Conservation (phyloP, 495 filamentous ascomycete species). For the Podospora didyma region DNA sequence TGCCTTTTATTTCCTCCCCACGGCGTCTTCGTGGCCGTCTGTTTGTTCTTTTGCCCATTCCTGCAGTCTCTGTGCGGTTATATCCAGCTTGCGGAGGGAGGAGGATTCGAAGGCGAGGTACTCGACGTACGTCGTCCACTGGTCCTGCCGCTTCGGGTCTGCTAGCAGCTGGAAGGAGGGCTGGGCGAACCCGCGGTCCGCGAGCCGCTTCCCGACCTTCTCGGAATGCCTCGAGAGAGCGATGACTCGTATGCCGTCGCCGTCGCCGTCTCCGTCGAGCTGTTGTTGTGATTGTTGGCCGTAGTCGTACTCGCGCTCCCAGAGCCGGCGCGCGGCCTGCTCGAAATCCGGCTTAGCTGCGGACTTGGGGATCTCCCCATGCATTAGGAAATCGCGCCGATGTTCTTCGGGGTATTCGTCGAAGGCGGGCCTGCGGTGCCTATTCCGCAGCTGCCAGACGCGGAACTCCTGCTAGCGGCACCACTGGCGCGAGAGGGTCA, state of each 20-base stretch:
- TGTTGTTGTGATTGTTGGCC: too few species aligned
- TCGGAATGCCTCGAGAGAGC: background rate
- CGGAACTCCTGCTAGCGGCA: background rate
- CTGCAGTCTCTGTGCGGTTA: background rate
- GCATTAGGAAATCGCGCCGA: background rate
- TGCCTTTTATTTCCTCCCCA: background rate
- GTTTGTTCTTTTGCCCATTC: background rate
- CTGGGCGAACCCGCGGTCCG: background rate
- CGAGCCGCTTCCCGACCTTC: background rate
- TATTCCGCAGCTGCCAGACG: background rate
- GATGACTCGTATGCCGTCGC: too few species aligned
- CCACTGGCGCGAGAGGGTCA: background rate
- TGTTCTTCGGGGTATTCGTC: background rate
- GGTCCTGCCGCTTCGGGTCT: conserved; percentile 4
- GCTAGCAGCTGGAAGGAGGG: conserved; percentile 4
- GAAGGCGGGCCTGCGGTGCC: background rate
- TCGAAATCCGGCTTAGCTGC: background rate
- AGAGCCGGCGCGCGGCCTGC: background rate
- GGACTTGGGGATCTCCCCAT: background rate
- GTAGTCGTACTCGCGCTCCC: background rate
- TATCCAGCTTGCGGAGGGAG: background rate
- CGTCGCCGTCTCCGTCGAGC: too few species aligned
- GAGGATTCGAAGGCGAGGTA: conserved; percentile 1
- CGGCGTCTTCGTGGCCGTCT: too few species aligned
- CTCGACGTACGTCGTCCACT: conserved; percentile 4